A percentile compares a stretch with the other conserved stretches of the same genome.
phyloP scores from a whole-genome alignment of 805 yeast species.

The Wickerhamomyces bisporus region DNA sequence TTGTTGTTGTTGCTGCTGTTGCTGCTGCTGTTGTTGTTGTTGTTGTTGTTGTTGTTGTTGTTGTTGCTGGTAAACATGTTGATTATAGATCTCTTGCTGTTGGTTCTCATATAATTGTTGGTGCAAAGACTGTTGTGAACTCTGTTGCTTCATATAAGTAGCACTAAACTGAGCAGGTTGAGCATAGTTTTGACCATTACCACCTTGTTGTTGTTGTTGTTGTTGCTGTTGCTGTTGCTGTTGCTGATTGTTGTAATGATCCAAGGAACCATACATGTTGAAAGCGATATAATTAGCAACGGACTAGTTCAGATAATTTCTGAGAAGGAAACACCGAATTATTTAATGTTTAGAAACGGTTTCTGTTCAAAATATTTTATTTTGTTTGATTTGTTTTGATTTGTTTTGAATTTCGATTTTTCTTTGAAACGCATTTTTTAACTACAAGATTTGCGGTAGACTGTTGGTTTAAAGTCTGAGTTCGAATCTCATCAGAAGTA shows the following conservation, averaged over 20 bases:
- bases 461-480: too few species aligned
- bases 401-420: constrained; percentile 3
- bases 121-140: constrained; percentile 34
- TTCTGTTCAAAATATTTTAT: too few species aligned
- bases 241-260: constrained; percentile 11
- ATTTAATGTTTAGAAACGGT: too few species aligned
- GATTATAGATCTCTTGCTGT: constrained; percentile 29
- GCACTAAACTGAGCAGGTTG: constrained; percentile 33
- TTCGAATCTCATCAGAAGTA: too few species aligned
- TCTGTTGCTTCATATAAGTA: constrained; percentile 33
- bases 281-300: too few species aligned
- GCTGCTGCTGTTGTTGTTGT: constrained; percentile 21
- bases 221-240: constrained; percentile 12
- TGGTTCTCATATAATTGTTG: constrained; percentile 30
- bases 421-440: not conserved
- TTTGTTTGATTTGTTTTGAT: constrained; percentile 7
- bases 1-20: constrained; percentile 14
- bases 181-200: constrained; percentile 19
- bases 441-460: too few species aligned
- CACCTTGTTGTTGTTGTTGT: constrained; percentile 10
- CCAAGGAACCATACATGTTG: constrained; percentile 8
- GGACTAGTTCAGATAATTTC: too few species aligned
- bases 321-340: not conserved
- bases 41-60: constrained; percentile 23
- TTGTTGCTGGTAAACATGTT: constrained; percentile 28